These are phyloP conservation scores for Cyclotella distinguenda DNA, from an alignment of 108 stramenopile species.

Conservation along the genomic window DNA sequence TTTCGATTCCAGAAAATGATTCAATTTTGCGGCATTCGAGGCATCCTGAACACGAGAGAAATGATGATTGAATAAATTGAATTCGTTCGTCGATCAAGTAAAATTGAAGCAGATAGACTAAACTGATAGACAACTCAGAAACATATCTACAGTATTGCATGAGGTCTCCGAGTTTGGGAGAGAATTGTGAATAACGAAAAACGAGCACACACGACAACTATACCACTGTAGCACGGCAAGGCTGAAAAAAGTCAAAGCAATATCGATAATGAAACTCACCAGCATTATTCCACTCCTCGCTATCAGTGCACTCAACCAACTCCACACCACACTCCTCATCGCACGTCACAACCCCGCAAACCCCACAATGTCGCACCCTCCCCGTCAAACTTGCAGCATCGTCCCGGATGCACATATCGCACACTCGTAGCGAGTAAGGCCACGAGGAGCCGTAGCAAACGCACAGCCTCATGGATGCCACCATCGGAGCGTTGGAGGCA, in stretches of 20 bases:
- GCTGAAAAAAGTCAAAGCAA: too few species aligned
- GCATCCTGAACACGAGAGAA: slow-evolving; percentile 7
- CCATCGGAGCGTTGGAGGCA: neutral
- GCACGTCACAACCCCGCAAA: slow-evolving; percentile 39
- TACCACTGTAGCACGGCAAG: too few species aligned
- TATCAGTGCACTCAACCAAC: slow-evolving; percentile 34
- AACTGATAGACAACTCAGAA: too few species aligned
- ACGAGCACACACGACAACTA: neutral
- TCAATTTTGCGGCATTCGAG: slow-evolving; percentile 35
- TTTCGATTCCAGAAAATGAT: slow-evolving; percentile 29
- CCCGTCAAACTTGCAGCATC: slow-evolving; percentile 20
- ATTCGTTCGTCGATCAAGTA: too few species aligned
- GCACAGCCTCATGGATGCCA: slow-evolving; percentile 25
- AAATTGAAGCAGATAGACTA: too few species aligned
- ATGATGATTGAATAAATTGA: too few species aligned
- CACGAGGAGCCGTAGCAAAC: slow-evolving; percentile 15
- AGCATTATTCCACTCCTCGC: slow-evolving; percentile 22
- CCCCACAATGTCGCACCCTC: slow-evolving; percentile 24
- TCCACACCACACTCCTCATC: slow-evolving; percentile 37
- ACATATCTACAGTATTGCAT: too few species aligned
- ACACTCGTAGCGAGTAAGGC: slow-evolving; percentile 33
- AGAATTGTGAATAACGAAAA: too few species aligned
- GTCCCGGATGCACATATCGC: slow-evolving; percentile 36
- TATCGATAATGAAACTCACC: too few species aligned
- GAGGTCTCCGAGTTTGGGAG: too few species aligned